Evolutionary conservation across 2,329 filamentous ascomycete species (phyloP).

Genomic region (Colletotrichum australisinense): DNA sequence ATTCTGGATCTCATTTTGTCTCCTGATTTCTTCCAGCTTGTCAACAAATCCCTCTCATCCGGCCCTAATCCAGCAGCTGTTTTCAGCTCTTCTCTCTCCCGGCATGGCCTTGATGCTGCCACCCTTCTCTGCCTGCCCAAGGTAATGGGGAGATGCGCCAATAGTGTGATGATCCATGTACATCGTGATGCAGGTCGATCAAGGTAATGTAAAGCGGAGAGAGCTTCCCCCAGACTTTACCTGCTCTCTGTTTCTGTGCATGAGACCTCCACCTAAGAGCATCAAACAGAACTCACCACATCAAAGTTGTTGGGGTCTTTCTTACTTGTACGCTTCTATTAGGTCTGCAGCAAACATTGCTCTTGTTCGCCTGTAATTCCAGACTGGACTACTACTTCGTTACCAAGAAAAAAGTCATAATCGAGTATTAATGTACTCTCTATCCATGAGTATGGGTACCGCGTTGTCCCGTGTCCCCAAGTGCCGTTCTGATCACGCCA

Average conservation of each 20-base stretch:
- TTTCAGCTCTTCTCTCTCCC: background rate
- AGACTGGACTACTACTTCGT: too few species aligned
- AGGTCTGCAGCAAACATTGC: background rate
- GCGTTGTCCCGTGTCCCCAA: background rate
- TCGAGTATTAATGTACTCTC: slow-evolving; percentile 31
- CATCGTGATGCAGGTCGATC: background rate
- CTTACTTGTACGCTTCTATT: background rate
- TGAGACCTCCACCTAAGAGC: background rate
- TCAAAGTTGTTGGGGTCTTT: too few species aligned
- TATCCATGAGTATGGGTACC: slow-evolving; percentile 18
- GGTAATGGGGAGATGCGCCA: background rate
- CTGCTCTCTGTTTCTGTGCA: background rate
- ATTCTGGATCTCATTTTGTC: background rate
- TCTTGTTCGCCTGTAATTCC: background rate
- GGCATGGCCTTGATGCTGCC: background rate
- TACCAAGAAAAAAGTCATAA: background rate
- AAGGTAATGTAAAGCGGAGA: background rate
- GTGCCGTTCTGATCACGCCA: slow-evolving; percentile 13
- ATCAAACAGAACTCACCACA: background rate
- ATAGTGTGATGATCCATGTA: background rate
- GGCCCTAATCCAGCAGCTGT: background rate
- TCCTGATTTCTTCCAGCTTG: slow-evolving; percentile 5
- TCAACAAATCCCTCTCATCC: background rate
- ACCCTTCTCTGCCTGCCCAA: background rate
- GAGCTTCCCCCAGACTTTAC: background rate